Conservation (phyloP, 2,329 filamentous ascomycete genomes). For the Pseudonectria foliicola region DNA sequence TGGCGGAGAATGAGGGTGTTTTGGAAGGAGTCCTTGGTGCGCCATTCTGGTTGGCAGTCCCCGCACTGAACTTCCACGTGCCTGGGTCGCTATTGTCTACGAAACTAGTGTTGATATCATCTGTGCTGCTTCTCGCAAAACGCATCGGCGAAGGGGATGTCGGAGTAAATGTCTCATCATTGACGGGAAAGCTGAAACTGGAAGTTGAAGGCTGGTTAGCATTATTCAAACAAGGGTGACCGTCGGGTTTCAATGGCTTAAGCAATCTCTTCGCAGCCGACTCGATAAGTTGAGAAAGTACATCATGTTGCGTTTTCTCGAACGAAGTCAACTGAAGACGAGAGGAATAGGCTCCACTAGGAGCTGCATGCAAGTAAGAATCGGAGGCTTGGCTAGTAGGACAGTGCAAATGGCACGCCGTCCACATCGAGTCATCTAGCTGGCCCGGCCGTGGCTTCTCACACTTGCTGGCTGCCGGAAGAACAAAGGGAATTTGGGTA, state of each 20-base stretch:
- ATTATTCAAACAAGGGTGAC: slow-evolving; percentile 5
- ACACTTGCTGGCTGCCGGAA: slow-evolving; percentile 10
- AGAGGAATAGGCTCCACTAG: slow-evolving; percentile 25
- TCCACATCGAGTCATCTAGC: not conserved
- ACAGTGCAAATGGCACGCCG: not conserved
- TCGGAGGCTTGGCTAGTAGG: not conserved
- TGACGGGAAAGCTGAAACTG: slow-evolving; percentile 46
- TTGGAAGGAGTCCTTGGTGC: slow-evolving; percentile 27
- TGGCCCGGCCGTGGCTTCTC: slow-evolving; percentile 1
- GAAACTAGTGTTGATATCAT: slow-evolving; percentile 58
- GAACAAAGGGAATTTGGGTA: slow-evolving; percentile 5
- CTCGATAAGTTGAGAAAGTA: slow-evolving; percentile 32
- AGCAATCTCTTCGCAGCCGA: slow-evolving; percentile 10
- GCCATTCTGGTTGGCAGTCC: slow-evolving; percentile 28
- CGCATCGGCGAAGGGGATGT: slow-evolving; percentile 29
- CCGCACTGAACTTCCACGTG: slow-evolving; percentile 47
- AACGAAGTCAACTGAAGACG: slow-evolving; percentile 27
- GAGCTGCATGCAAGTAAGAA: slow-evolving; percentile 11
- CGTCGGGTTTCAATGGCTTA: slow-evolving; percentile 1
- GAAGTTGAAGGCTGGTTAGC: slow-evolving; percentile 26
- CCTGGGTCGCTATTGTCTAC: slow-evolving; percentile 39
- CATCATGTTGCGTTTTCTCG: slow-evolving; percentile 32
- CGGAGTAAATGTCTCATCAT: slow-evolving; percentile 34
- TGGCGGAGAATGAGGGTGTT: slow-evolving; percentile 21
- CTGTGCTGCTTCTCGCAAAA: slow-evolving; percentile 45